Conservation (phyloP, 805 yeast species). For the Torulaspora quercuum region DNA sequence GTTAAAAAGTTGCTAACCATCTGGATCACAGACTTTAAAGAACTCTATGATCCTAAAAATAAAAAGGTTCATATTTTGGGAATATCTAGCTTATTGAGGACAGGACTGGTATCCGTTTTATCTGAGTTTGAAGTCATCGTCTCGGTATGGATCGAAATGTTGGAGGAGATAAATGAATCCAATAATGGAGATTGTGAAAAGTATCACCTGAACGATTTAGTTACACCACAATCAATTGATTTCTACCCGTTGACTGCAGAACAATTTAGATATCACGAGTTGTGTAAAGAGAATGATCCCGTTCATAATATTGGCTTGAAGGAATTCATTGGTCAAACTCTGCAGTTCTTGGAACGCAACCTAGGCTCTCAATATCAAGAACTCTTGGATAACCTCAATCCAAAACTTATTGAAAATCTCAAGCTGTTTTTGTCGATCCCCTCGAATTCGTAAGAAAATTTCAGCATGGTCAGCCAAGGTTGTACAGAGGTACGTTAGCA, state of each 20-base stretch:
- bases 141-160: constrained; percentile 46
- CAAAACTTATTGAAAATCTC: constrained; percentile 28
- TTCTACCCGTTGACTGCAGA: constrained; percentile 40
- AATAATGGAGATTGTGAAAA: constrained; percentile 52
- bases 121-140: constrained; percentile 37
- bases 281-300: constrained; percentile 44
- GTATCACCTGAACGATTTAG: constrained; percentile 46
- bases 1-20: constrained; percentile 33
- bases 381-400: constrained; percentile 24
- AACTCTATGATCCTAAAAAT: constrained; percentile 69
- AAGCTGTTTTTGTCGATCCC: constrained; percentile 25
- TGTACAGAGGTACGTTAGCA: too few relatives aligned
- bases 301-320: constrained; percentile 53
- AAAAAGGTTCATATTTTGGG: constrained; percentile 69
- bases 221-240: constrained; percentile 33
- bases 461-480: too few relatives aligned
- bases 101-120: constrained; percentile 34
- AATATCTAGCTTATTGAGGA: constrained; percentile 48
- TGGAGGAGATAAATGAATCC: constrained; percentile 74
- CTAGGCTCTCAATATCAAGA: constrained; percentile 29
- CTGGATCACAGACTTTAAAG: constrained; percentile 47
- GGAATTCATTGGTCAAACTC: constrained; percentile 39
- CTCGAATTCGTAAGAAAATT: too few relatives aligned
- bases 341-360: constrained; percentile 27
- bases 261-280: constrained; percentile 41